These are phyloP conservation scores for Bocquillonia castaneifolia DNA, from an alignment of 441 rosid species.

Conservation along the genomic window DNA sequence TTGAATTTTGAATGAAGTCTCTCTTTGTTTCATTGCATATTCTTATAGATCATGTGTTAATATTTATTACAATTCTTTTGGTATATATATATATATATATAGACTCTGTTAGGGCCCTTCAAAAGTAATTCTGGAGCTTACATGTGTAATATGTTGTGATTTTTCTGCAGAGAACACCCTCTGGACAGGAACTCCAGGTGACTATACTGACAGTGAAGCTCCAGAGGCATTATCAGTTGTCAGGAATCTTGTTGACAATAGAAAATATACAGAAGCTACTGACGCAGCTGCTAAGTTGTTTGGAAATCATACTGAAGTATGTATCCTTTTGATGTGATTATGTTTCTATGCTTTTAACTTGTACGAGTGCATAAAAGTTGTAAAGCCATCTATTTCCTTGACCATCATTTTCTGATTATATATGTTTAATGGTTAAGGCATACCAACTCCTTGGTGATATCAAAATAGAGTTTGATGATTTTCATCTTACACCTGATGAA, in stretches of 20 bases:
- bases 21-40: not conserved
- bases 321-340: not conserved
- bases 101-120: too few relatives aligned
- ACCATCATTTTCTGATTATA: slow-evolving; percentile 14
- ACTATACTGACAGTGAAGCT: slow-evolving; percentile 60
- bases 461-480: slow-evolving; percentile 59
- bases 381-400: too few relatives aligned
- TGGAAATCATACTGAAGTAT: slow-evolving; percentile 62
- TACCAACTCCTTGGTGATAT: slow-evolving; percentile 84
- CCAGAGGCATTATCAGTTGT: slow-evolving; percentile 61
- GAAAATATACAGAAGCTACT: slow-evolving; percentile 62
- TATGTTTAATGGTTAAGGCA: slow-evolving; percentile 48
- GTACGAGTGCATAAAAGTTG: too few relatives aligned
- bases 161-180: slow-evolving; percentile 71
- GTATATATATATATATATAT: too few relatives aligned
- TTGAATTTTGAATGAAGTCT: too few relatives aligned
- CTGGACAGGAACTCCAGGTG: slow-evolving; percentile 79
- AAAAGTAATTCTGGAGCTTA: too few relatives aligned
- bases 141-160: too few relatives aligned
- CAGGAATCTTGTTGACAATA: slow-evolving; percentile 63
- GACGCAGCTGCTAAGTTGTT: slow-evolving; percentile 57
- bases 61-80: too few relatives aligned
- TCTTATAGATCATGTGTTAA: too few relatives aligned
- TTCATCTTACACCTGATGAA: slow-evolving; percentile 51
- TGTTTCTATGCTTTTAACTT: too few relatives aligned